These are phyloP conservation scores for Psophocarpus tetragonolobus DNA, from an alignment of 306 rosid species.

Conservation along the genomic window DNA sequence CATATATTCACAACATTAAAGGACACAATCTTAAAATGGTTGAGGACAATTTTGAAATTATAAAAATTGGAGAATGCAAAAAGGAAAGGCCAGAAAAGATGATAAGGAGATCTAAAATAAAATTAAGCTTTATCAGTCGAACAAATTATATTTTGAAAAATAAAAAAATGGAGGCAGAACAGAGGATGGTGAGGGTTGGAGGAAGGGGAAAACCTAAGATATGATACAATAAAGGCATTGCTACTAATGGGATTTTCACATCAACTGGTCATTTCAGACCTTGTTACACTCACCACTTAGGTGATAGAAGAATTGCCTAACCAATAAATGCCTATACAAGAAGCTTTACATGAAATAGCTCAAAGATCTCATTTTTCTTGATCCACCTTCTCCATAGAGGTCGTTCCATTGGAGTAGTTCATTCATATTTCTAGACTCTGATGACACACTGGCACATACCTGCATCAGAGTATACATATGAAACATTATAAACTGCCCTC, in stretches of 20 bases:
- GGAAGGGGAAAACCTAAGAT: slow-evolving; percentile 26
- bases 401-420: slow-evolving; percentile 95
- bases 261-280: slow-evolving; percentile 25
- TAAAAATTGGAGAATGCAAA: too few relatives aligned
- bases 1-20: too few relatives aligned
- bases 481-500: not conserved
- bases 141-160: slow-evolving; percentile 32
- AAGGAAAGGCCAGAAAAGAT: too few relatives aligned
- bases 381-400: slow-evolving; percentile 94
- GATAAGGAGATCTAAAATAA: slow-evolving; percentile 22
- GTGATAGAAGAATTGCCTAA: slow-evolving; percentile 45
- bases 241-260: slow-evolving; percentile 27
- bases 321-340: slow-evolving; percentile 63
- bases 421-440: slow-evolving; percentile 82
- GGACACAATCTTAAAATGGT: too few relatives aligned
- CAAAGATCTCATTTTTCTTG: slow-evolving; percentile 71
- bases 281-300: slow-evolving; percentile 30
- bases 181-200: slow-evolving; percentile 8
- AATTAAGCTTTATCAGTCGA: slow-evolving; percentile 28
- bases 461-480: slow-evolving; percentile 24
- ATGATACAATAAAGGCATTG: slow-evolving; percentile 29
- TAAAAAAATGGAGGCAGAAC: slow-evolving; percentile 9
- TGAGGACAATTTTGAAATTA: too few relatives aligned
- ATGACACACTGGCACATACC: slow-evolving; percentile 95
- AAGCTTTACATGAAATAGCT: slow-evolving; percentile 89